Evolutionary conservation across 305 asterid genomes (phyloP), one percentile per base, ranked within the genome.

Genomic region (Ilex paraguariensis): DNA sequence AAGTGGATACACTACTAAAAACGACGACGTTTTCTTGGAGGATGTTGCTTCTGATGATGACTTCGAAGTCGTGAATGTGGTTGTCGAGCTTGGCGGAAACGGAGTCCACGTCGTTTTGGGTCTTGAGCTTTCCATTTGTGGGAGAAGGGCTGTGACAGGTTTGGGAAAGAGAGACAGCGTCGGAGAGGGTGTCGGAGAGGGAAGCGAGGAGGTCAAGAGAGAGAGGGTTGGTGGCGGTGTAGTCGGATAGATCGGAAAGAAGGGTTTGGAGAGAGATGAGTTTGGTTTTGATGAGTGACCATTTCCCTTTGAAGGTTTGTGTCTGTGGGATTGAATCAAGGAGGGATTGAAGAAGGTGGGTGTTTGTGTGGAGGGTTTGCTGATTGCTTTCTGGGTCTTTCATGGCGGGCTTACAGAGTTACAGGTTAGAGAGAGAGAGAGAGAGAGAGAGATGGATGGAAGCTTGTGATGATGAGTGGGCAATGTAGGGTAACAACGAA

Each of bases 51-150:
- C 52, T 85, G 33, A 70, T 59, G 50, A 92, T 73, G 0, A 92
- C 88, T 9, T 79, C 75, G 30, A 88, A 78, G 77, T 91, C 98
- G 59, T 77, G 82, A 56, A 81, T 72, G 73, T 82, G 95, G 31
- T 67, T 74, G 59, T 91, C 91, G 54, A 91, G 77, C 57, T 76
- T 79, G 0, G 90, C 87, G 1, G 89, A 61, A 15, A 84, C n/a
- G 0, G 94, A 81, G 65, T 84, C 95, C 61, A 91, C 70, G 53
- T 86, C 86, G 70, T 72, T 88, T 53, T 91, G 98, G 59, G 98
- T 91, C 63, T 73, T 86, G 68, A 91, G 87, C 65, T 91, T 91
- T 5, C 96, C 98, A 9, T 60, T 66, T 0, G 76, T 79, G 6
- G 77, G 85, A 0, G 79, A 60, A 7, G 73, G 69, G 33, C 79